phyloP scores from a whole-genome alignment of 805 yeast species.

The Lipomyces kockii region DNA sequence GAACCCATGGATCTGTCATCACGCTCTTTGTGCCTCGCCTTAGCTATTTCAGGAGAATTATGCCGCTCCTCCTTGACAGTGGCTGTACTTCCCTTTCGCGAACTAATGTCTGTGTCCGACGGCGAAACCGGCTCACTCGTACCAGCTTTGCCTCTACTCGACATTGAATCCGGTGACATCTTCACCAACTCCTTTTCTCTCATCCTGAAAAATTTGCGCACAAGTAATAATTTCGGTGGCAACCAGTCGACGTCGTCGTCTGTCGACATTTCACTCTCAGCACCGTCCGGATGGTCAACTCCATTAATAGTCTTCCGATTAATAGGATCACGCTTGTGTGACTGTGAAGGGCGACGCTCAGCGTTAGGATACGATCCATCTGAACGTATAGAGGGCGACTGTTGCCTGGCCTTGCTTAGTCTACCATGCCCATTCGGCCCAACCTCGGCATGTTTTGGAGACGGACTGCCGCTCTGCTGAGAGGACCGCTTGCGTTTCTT shows the following conservation, averaged over 20 bases:
- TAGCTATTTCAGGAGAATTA: conserved; percentile 7
- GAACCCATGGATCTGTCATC: background rate
- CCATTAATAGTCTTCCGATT: conserved; percentile 1
- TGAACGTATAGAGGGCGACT: background rate
- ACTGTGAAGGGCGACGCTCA: background rate
- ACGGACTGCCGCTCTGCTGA: background rate
- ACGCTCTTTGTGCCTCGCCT: conserved; percentile 1
- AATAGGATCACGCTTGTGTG: conserved; percentile 5
- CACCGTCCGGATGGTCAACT: conserved; percentile 10
- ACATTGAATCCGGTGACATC: conserved; percentile 18
- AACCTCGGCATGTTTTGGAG: background rate
- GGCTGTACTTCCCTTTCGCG: conserved; percentile 12
- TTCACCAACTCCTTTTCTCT: conserved; percentile 20
- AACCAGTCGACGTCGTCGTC: conserved; percentile 34
- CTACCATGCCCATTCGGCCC: background rate
- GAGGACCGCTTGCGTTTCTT: conserved; percentile 19
- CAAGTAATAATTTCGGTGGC: conserved; percentile 33
- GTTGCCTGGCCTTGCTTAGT: background rate
- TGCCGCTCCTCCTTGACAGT: conserved; percentile 2
- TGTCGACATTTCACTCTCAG: conserved; percentile 32
- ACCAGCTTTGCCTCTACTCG: conserved; percentile 7
- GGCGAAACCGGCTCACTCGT: conserved; percentile 8
- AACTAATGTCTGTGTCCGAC: background rate
- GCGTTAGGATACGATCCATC: background rate
- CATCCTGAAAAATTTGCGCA: conserved; percentile 27